A percentile compares a stretch with the other conserved stretches of the same genome.
Conservation (phyloP, 768 basidiomycete genomes). For the Collybia sordida region DNA sequence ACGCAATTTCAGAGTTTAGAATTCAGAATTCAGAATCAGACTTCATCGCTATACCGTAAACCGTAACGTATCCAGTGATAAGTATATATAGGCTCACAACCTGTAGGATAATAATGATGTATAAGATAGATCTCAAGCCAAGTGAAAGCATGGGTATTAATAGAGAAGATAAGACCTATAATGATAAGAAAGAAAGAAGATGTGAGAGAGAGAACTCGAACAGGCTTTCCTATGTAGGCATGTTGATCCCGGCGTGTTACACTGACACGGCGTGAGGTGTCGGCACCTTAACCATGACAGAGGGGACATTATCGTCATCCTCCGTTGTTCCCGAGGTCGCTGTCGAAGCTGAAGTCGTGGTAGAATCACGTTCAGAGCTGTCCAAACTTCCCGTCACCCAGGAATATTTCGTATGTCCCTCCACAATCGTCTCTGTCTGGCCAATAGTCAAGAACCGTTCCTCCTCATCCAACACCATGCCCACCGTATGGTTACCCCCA, state of each 20-base stretch:
- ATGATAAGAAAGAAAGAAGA: not conserved
- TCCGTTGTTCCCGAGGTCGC: slow-evolving; percentile 1
- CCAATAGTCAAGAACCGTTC: slow-evolving; percentile 22
- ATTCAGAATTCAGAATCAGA: no score
- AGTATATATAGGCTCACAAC: not conserved
- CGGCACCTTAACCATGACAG: not conserved
- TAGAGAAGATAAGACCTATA: not conserved
- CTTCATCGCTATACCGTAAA: no score
- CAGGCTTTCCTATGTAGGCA: not conserved
- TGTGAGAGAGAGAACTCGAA: no score
- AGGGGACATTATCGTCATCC: not conserved
- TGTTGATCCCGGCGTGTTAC: not conserved
- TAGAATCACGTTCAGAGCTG: not conserved
- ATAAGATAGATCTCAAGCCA: not conserved
- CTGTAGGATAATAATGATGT: not conserved
- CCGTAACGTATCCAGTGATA: no score
- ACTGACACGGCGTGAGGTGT: not conserved
- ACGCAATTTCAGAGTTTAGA: no score
- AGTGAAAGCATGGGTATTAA: not conserved
- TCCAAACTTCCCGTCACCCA: slow-evolving; percentile 11
- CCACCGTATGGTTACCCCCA: slow-evolving; percentile 18
- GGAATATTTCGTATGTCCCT: slow-evolving; percentile 19
- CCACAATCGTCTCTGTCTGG: slow-evolving; percentile 27
- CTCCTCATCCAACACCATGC: slow-evolving; percentile 27
- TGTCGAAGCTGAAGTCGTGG: not conserved